Evolutionary conservation across 345 rosid genomes (phyloP).

Genomic region (Dovyalis caffra): DNA sequence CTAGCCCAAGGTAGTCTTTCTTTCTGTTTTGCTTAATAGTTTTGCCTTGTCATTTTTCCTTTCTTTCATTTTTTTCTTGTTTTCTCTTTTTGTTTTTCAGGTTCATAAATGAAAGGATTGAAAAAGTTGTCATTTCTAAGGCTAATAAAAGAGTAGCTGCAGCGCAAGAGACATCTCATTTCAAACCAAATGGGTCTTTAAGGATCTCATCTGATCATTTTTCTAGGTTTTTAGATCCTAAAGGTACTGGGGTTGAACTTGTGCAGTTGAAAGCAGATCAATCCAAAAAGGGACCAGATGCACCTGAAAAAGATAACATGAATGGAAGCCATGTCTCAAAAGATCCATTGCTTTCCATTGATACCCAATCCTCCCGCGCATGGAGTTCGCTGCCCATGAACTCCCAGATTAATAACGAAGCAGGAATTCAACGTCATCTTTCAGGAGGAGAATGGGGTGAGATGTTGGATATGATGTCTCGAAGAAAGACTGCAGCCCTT

Average conservation of each 20-base stretch:
- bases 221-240: constrained; percentile 69
- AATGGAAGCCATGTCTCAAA: constrained; percentile 50
- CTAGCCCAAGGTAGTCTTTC: constrained; percentile 69
- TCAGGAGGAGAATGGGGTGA: constrained; percentile 83
- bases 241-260: constrained; percentile 90
- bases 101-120: constrained; percentile 92
- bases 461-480: constrained; percentile 71
- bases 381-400: constrained; percentile 64
- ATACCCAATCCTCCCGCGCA: constrained; percentile 65
- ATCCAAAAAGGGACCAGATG: constrained; percentile 33
- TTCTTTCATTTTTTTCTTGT: constrained; percentile 5
- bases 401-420: constrained; percentile 45
- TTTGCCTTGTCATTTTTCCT: background rate
- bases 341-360: constrained; percentile 91
- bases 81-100: constrained; percentile 38
- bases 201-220: constrained; percentile 67
- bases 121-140: constrained; percentile 65
- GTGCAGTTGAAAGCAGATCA: constrained; percentile 68
- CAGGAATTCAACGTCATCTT: constrained; percentile 39
- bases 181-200: constrained; percentile 55
- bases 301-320: constrained; percentile 36
- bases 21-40: constrained; percentile 7
- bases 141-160: constrained; percentile 44
- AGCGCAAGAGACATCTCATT: constrained; percentile 51
- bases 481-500: constrained; percentile 80